Evolutionary conservation across 1,139 yeast genomes (phyloP).

Genomic region (Zhuliangozyma blackwelliae): DNA sequence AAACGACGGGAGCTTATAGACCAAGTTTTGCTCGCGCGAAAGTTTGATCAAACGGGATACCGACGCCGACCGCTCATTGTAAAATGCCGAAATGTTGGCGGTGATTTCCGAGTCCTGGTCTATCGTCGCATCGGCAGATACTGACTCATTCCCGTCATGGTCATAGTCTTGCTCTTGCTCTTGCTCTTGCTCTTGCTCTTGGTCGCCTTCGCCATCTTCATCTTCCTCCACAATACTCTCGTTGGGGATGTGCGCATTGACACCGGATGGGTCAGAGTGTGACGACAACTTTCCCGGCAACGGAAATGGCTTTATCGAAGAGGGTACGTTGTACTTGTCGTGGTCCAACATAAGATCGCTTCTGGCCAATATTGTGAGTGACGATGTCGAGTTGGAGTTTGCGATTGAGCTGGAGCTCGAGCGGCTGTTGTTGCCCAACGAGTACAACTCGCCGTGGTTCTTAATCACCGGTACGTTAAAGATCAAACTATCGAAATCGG

Average conservation of each 20-base stretch:
- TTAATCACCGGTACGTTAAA: constrained; percentile 45
- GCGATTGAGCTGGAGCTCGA: neutral
- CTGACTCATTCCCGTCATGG: neutral
- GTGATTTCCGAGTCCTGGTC: constrained; percentile 34
- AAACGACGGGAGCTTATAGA: constrained; percentile 37
- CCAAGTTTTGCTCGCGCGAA: constrained; percentile 30
- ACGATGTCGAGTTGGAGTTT: constrained; percentile 1
- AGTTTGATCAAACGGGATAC: constrained; percentile 28
- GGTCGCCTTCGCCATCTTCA: constrained; percentile 14
- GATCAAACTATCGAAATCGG: constrained; percentile 34
- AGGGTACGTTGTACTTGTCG: constrained; percentile 17
- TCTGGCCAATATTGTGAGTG: constrained; percentile 16
- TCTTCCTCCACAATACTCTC: constrained; percentile 14
- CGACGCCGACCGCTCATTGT: constrained; percentile 34
- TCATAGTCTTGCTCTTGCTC: too few species aligned
- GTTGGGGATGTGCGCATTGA: constrained; percentile 11
- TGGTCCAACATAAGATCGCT: constrained; percentile 25
- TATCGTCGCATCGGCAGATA: neutral
- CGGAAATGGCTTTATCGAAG: constrained; percentile 27
- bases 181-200: neutral
- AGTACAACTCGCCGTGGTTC: constrained; percentile 32
- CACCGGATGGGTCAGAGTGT: constrained; percentile 8
- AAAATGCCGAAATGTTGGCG: constrained; percentile 34
- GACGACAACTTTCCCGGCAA: constrained; percentile 29
- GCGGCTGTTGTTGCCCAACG: neutral